A percentile compares a stretch with the other conserved stretches of the same genome.
Evolutionary conservation across 371 early-diverging fungal species (phyloP).

Genomic region (Gilbertella persicaria): DNA sequence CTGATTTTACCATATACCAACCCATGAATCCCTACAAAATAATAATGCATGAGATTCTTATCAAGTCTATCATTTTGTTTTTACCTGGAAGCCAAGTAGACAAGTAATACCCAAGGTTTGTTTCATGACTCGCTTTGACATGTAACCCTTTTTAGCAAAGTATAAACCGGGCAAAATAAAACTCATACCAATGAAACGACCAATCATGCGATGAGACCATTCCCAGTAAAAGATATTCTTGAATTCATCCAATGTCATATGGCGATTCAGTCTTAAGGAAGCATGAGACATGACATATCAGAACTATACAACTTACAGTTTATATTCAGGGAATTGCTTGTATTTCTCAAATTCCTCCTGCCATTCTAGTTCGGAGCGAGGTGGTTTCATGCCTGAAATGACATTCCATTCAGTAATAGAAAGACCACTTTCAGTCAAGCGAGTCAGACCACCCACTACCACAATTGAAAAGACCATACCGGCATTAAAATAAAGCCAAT

Average conservation of each 20-base stretch:
- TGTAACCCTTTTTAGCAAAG: slow-evolving; percentile 80
- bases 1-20: slow-evolving; percentile 98
- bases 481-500: slow-evolving; percentile 89
- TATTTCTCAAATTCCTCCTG: slow-evolving; percentile 94
- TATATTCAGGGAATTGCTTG: slow-evolving; percentile 96
- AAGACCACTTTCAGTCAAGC: slow-evolving; percentile 94
- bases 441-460: slow-evolving; percentile 93
- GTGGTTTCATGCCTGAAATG: slow-evolving; percentile 91
- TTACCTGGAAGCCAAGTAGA: slow-evolving; percentile 84
- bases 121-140: slow-evolving; percentile 68
- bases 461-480: slow-evolving; percentile 93
- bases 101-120: slow-evolving; percentile 74
- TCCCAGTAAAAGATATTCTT: slow-evolving; percentile 97
- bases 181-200: slow-evolving; percentile 88
- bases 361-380: slow-evolving; percentile 89
- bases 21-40: slow-evolving; percentile 83
- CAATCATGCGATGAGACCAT: slow-evolving; percentile 95
- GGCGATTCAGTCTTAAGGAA: slow-evolving; percentile 77
- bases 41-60: background rate
- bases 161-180: slow-evolving; percentile 86
- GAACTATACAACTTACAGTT: slow-evolving; percentile 61
- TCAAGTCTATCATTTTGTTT: background rate
- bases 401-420: slow-evolving; percentile 97
- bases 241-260: slow-evolving; percentile 90
- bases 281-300: background rate